Evolutionary conservation across 108 stramenopile species (phyloP).

Genomic region (Schizochytrium sp.): DNA sequence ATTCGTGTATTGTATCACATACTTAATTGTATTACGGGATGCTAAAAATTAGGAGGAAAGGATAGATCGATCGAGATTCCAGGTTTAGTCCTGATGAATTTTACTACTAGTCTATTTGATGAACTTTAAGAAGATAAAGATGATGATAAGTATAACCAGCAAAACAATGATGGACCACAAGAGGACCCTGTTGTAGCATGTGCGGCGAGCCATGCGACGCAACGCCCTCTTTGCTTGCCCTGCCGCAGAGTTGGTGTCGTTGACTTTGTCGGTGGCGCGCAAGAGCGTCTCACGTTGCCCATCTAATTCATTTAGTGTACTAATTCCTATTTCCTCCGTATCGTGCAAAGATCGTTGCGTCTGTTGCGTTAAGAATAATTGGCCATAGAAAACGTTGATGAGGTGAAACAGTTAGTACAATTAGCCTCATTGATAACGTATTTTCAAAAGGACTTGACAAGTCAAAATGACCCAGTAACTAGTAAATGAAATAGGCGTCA

Average conservation of each 20-base stretch:
- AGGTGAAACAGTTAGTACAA: too few species aligned
- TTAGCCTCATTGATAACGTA: not conserved
- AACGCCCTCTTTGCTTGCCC: not conserved
- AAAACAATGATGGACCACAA: slow-evolving; percentile 45
- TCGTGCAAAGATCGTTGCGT: slow-evolving; percentile 14
- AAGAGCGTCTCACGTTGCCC: slow-evolving; percentile 13
- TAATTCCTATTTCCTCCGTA: slow-evolving; percentile 32
- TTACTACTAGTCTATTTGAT: not conserved
- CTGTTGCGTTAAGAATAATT: not conserved
- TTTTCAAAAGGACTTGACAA: not conserved
- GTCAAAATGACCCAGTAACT: too few species aligned
- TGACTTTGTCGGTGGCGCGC: slow-evolving; percentile 26
- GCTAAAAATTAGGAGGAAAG: not conserved
- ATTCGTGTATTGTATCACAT: too few species aligned
- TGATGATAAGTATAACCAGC: slow-evolving; percentile 47
- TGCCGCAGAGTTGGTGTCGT: slow-evolving; percentile 33
- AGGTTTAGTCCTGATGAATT: not conserved
- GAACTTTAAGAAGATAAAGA: slow-evolving; percentile 36
- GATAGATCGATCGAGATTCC: not conserved
- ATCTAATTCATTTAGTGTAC: not conserved
- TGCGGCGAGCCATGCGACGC: slow-evolving; percentile 36
- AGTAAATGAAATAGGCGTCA: too few species aligned
- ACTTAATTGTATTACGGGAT: not conserved
- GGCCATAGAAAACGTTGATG: too few species aligned
- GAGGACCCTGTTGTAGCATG: slow-evolving; percentile 41